Percentiles rank a stretch among this genome's conserved stretches.
Evolutionary conservation across 1,139 yeast species (phyloP).

Genomic region (Groenewaldozyma sp.): DNA sequence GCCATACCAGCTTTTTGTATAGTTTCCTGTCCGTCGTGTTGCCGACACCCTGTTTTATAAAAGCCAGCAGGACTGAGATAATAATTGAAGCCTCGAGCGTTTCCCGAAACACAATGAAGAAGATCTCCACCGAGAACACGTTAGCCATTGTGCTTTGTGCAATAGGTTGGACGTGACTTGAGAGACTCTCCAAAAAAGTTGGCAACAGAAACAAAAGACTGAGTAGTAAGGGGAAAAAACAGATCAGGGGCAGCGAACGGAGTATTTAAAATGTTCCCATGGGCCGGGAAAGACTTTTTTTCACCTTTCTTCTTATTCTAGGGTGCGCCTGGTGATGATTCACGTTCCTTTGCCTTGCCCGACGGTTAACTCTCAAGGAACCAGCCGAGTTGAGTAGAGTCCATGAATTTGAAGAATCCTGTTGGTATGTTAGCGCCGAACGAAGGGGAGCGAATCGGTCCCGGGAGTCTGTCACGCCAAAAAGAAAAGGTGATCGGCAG

Average conservation of each 20-base stretch:
- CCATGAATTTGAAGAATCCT: too few species aligned
- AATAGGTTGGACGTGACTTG: too few species aligned
- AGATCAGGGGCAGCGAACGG: not conserved
- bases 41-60: conserved; percentile 69
- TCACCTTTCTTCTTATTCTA: not conserved
- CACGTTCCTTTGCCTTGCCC: too few species aligned
- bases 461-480: too few species aligned
- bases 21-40: conserved; percentile 37
- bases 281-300: not conserved
- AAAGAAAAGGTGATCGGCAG: too few species aligned
- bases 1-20: conserved; percentile 55
- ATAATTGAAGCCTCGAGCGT: conserved; percentile 84
- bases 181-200: too few species aligned
- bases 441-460: too few species aligned
- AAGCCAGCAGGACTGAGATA: conserved; percentile 81
- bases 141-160: conserved; percentile 23
- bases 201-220: not conserved
- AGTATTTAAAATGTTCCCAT: not conserved
- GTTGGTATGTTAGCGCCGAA: too few species aligned
- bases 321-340: too few species aligned
- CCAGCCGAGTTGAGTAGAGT: too few species aligned
- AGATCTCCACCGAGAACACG: conserved; percentile 40
- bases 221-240: not conserved
- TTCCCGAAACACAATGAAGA: conserved; percentile 86
- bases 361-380: too few species aligned